Evolutionary conservation across 257 asterid genomes (phyloP).

Genomic region (Solanum neorickii): DNA sequence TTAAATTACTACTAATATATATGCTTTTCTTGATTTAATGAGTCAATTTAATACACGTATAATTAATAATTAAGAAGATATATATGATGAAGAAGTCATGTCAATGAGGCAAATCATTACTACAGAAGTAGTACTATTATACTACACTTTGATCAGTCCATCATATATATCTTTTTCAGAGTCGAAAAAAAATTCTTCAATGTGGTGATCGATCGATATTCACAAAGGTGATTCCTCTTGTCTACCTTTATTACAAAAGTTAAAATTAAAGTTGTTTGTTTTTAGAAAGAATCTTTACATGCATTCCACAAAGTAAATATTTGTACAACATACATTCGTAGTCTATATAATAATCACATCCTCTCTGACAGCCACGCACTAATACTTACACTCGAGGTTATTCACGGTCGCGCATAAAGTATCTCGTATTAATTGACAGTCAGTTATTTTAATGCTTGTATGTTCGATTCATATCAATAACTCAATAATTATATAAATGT

Average conservation of each 20-base stretch:
- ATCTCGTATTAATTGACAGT: not conserved
- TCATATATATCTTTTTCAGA: not conserved
- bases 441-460: not conserved
- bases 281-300: not conserved
- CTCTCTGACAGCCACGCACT: not conserved
- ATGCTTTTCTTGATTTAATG: not conserved
- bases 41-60: not conserved
- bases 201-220: not conserved
- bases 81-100: not conserved
- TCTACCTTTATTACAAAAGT: not conserved
- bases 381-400: not conserved
- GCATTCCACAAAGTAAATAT: not conserved
- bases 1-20: not conserved
- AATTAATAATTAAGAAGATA: not conserved
- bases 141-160: not conserved
- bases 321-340: not conserved
- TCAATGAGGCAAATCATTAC: not conserved
- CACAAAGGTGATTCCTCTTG: conserved; percentile 1
- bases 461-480: too few species aligned
- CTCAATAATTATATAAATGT: not conserved
- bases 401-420: not conserved
- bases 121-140: not conserved
- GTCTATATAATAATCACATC: not conserved
- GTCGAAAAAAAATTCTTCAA: not conserved
- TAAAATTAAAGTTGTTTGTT: not conserved